Evolutionary conservation across 2,329 filamentous ascomycete genomes (phyloP).

Genomic region (Nemania abortiva): DNA sequence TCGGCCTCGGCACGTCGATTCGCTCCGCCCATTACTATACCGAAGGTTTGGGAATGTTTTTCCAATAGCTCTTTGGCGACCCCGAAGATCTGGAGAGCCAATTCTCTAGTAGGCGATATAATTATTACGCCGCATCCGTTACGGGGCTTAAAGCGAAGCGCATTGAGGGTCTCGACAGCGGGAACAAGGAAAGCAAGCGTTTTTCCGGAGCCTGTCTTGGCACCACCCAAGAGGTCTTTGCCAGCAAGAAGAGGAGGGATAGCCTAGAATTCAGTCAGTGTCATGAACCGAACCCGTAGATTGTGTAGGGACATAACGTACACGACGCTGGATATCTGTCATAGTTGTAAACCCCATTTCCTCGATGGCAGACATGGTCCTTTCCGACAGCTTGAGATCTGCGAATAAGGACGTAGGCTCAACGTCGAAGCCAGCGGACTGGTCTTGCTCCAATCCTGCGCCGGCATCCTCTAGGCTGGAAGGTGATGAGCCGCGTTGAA

Average conservation of each 20-base stretch:
- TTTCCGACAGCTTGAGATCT: conserved; percentile 86
- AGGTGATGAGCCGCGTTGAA: not conserved
- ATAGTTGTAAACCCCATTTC: conserved; percentile 96
- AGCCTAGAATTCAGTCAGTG: not conserved
- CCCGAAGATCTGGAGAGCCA: conserved; percentile 95
- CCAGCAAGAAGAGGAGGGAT: conserved; percentile 70
- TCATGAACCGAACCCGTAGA: conserved; percentile 52
- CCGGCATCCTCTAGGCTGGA: conserved; percentile 1
- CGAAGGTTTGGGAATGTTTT: conserved; percentile 90
- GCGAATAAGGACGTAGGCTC: conserved; percentile 43
- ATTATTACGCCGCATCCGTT: conserved; percentile 94
- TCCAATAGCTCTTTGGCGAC: conserved; percentile 94
- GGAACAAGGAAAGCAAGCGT: conserved; percentile 95
- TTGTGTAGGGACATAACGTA: conserved; percentile 75
- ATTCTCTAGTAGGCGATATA: conserved; percentile 91
- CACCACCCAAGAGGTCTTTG: conserved; percentile 91
- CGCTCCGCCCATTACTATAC: conserved; percentile 95
- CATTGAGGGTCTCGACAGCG: conserved; percentile 90
- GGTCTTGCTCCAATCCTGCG: not conserved
- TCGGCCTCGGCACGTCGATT: conserved; percentile 92
- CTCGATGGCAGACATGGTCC: conserved; percentile 82
- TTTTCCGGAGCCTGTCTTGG: conserved; percentile 94
- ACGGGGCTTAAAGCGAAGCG: conserved; percentile 88
- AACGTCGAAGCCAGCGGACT: not conserved
- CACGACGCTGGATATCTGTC: conserved; percentile 92